Conservation (phyloP, 139 green algal genomes). For the Chlamydomonas sp. region DNA sequence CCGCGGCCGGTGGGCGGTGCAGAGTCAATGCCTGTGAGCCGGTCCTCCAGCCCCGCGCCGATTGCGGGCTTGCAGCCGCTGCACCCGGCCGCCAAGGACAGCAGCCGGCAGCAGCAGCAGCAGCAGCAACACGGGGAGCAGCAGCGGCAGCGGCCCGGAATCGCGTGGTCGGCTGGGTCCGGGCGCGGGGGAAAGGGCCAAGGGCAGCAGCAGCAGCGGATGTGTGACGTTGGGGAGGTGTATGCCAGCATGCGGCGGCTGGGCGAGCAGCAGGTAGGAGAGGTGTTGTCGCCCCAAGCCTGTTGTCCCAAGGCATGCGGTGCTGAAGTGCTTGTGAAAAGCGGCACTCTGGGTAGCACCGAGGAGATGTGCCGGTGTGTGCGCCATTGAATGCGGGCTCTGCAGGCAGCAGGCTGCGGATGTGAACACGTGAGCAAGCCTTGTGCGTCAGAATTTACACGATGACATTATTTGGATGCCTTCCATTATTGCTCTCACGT, state of each 20-base stretch:
- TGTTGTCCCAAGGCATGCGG: too few species aligned
- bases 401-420: too few species aligned
- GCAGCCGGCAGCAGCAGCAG: background rate
- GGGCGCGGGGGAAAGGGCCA: background rate
- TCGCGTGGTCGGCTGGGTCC: background rate
- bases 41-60: too few species aligned
- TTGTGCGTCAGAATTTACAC: background rate
- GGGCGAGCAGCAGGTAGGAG: constrained; percentile 6
- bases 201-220: constrained; percentile 2
- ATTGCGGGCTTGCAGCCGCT: too few species aligned
- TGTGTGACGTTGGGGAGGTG: constrained; percentile 30
- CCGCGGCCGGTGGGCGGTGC: too few species aligned
- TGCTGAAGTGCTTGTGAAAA: too few species aligned
- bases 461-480: background rate
- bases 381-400: too few species aligned
- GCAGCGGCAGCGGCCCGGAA: background rate
- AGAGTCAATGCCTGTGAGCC: too few species aligned
- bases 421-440: background rate
- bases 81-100: background rate
- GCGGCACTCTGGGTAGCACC: too few species aligned
- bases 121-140: background rate
- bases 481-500: background rate
- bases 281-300: too few species aligned
- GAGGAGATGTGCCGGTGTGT: too few species aligned
- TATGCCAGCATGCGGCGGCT: constrained; percentile 29